Evolutionary conservation across 768 basidiomycete species (phyloP), one percentile per base, ranked within the genome.

Genomic region (Leccinum disarticulatum): DNA sequence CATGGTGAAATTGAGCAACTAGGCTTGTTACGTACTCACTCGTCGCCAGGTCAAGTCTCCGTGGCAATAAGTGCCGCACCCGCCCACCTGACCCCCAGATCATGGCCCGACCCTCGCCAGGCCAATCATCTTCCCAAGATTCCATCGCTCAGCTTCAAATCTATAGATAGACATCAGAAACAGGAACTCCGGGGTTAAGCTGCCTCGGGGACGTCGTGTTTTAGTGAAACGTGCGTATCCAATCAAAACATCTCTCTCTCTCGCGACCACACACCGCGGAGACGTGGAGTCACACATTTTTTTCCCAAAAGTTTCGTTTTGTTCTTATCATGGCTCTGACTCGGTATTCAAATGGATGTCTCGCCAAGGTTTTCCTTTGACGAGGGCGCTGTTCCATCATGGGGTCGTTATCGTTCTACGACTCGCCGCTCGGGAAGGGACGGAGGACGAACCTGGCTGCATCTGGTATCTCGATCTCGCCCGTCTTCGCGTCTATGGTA

Each of bases 401-500:
- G 19, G 58, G 61, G 58, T 55, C 22, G 56, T 59, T 11, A 54
- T 51, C 35, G 10, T 19, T 43, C 57, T 61, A 53, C 59, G 25
- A 47, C 55, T 22, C 19, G 15, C 49, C 49, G 10, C 33, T 59
- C 58, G 60, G 58, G n/a, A 57, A 50, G 22, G 48, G 46, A 56
- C 50, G 54, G 59, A 52, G 55, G 22, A 71, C 80, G 59, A 58
- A 82, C 85, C 75, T 78, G 36, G 73, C 61, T 46, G 73, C 66
- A 35, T 73, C 52, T 47, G 83, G 83, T 43, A 87, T 69, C 61
- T 81, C 77, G 6, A 90, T 78, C 66, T 82, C 79, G 11, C 79
- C 79, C 5, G 79, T 80, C 57, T 72, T 62, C 53, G 75, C 58
- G 59, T 87, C 76, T 49, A 88, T 73, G 9, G 77, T 72, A 31